phyloP scores from a whole-genome alignment of 257 asterid genomes.

The Solanum dulcamara region DNA sequence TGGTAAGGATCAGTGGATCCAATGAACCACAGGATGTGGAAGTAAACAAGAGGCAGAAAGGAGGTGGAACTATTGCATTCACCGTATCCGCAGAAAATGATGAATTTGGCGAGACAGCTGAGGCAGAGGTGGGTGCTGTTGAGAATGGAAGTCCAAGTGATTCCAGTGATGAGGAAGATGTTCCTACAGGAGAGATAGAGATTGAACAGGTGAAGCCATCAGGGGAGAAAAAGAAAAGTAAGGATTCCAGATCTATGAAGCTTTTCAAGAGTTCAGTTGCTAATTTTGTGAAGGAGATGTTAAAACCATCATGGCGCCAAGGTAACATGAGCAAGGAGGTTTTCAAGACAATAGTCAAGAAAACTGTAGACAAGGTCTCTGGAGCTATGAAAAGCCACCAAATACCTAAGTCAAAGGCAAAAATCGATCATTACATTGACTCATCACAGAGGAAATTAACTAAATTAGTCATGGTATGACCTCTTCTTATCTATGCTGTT shows the following conservation, averaged over 20 bases:
- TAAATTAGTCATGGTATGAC: slow-evolving; percentile 89
- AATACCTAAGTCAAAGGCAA: slow-evolving; percentile 76
- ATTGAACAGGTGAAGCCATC: slow-evolving; percentile 57
- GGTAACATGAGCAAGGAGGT: slow-evolving; percentile 99
- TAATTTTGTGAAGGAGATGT: slow-evolving; percentile 81
- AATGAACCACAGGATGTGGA: slow-evolving; percentile 33
- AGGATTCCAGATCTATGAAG: slow-evolving; percentile 58
- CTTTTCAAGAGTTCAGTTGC: slow-evolving; percentile 71
- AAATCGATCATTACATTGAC: slow-evolving; percentile 73
- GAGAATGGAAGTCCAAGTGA: slow-evolving; percentile 57
- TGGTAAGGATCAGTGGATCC: slow-evolving; percentile 36
- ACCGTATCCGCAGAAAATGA: slow-evolving; percentile 40
- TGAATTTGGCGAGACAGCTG: slow-evolving; percentile 86
- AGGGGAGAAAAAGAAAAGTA: slow-evolving; percentile 51
- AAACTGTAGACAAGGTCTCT: slow-evolving; percentile 98
- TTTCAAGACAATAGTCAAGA: slow-evolving; percentile 94
- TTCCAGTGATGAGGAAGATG: slow-evolving; percentile 37
- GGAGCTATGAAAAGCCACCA: slow-evolving; percentile 83
- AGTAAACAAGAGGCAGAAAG: slow-evolving; percentile 29
- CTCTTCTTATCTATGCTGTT: slow-evolving; percentile 5
- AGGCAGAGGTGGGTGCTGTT: slow-evolving; percentile 62
- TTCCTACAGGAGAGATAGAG: slow-evolving; percentile 54
- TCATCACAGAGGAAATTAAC: slow-evolving; percentile 84
- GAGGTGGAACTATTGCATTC: slow-evolving; percentile 24
- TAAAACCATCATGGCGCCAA: slow-evolving; percentile 98